A percentile compares a stretch with the other conserved stretches of the same genome.
phyloP scores from a whole-genome alignment of 176 grass and related monocot species.

The Oryza meridionalis region DNA sequence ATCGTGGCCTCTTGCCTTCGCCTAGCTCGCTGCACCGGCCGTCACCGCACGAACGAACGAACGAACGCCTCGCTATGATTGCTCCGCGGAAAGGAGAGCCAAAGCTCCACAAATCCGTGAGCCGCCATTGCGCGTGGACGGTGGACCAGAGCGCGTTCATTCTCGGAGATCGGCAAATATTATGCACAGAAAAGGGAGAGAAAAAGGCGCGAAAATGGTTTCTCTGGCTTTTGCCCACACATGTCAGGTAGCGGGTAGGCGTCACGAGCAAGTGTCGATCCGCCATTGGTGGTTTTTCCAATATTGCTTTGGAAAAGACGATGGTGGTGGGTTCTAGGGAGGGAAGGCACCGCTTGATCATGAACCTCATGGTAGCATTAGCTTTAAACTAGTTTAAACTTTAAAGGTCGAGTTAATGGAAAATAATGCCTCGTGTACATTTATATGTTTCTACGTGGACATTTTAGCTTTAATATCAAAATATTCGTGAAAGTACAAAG shows the following conservation, averaged over 20 bases:
- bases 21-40: background rate
- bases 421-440: constrained; percentile 6
- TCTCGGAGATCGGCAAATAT: background rate
- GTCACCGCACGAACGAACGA: background rate
- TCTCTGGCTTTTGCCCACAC: constrained; percentile 29
- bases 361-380: constrained; percentile 12
- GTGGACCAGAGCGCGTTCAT: background rate
- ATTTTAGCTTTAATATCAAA: background rate
- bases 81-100: constrained; percentile 19
- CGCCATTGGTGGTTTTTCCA: background rate
- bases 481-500: background rate
- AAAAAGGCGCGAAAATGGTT: constrained; percentile 22
- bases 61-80: constrained; percentile 10
- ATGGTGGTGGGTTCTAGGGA: constrained; percentile 12
- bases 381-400: constrained; percentile 2
- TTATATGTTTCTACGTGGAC: background rate
- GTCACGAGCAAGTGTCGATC: constrained; percentile 19
- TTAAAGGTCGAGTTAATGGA: constrained; percentile 27
- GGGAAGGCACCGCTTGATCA: background rate
- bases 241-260: constrained; percentile 11
- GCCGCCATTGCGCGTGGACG: background rate
- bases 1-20: background rate
- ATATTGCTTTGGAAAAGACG: background rate
- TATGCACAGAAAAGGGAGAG: background rate
- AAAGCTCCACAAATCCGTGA: constrained; percentile 15